Evolutionary conservation across 352 stramenopile species (phyloP).

Genomic region (Paralagenidium karlingii): DNA sequence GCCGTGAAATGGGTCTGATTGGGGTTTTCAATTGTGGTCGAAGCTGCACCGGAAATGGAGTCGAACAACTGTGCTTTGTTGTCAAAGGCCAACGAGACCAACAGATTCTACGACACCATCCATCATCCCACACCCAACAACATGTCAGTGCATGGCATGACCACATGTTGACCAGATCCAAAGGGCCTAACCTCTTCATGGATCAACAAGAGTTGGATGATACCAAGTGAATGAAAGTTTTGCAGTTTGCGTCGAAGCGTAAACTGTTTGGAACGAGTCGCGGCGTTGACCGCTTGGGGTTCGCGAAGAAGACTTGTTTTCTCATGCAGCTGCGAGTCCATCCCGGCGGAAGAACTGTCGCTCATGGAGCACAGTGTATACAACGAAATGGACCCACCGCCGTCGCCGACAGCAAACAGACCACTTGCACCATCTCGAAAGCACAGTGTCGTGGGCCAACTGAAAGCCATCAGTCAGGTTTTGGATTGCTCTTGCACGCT

Average conservation of each 20-base stretch:
- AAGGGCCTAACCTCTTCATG: slow-evolving; percentile 52
- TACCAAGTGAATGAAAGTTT: slow-evolving; percentile 50
- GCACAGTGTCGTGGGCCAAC: slow-evolving; percentile 44
- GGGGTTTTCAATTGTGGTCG: slow-evolving; percentile 34
- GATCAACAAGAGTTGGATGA: slow-evolving; percentile 36
- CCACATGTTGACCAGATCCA: too few species aligned
- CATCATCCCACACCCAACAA: too few species aligned
- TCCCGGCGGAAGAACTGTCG: too few species aligned
- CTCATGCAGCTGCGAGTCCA: too few species aligned
- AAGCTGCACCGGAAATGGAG: slow-evolving; percentile 38
- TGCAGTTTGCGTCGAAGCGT: slow-evolving; percentile 42
- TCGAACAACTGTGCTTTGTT: slow-evolving; percentile 61
- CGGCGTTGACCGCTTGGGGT: too few species aligned
- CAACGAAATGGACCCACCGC: slow-evolving; percentile 37
- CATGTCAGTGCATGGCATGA: too few species aligned
- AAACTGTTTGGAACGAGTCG: too few species aligned
- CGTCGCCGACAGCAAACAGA: slow-evolving; percentile 53
- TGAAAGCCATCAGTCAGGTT: too few species aligned
- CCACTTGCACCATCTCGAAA: slow-evolving; percentile 25
- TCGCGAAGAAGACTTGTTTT: too few species aligned
- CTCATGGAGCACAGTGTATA: too few species aligned
- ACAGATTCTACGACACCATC: too few species aligned
- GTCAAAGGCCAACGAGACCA: slow-evolving; percentile 65
- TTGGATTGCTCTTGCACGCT: too few species aligned
- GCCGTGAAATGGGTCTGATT: slow-evolving; percentile 34